phyloP scores from a whole-genome alignment of 1,284 basidiomycete species.

The Cutaneotrichosporon sp. region DNA sequence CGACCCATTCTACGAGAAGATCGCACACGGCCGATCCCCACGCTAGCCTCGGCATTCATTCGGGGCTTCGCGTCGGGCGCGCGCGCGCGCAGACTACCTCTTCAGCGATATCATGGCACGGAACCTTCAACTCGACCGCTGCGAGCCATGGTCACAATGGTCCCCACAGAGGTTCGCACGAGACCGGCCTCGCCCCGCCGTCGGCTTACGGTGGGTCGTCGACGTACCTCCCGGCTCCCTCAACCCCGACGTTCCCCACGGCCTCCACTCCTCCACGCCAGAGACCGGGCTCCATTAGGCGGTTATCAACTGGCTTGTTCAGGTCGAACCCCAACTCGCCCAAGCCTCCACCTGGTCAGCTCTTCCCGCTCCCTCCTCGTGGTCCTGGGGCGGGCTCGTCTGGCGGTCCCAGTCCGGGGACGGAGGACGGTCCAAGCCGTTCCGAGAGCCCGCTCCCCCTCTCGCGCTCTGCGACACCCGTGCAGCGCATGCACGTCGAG shows the following conservation, averaged over 20 bases:
- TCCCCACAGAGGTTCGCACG: background rate
- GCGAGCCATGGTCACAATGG: background rate
- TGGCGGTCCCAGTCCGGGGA: background rate
- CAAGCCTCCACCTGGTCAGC: slow-evolving; percentile 22
- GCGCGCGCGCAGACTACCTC: slow-evolving; percentile 21
- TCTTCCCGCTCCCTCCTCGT: slow-evolving; percentile 42
- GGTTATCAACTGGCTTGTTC: slow-evolving; percentile 42
- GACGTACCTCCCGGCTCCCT: slow-evolving; percentile 12
- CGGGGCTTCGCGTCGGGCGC: background rate
- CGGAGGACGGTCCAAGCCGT: slow-evolving; percentile 1
- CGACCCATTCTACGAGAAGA: slow-evolving; percentile 10
- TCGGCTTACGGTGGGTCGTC: slow-evolving; percentile 6
- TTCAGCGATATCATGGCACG: slow-evolving; percentile 17
- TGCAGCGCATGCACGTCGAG: background rate
- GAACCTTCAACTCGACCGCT: background rate
- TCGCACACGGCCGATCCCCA: slow-evolving; percentile 17
- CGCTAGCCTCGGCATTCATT: slow-evolving; percentile 1
- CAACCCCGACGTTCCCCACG: slow-evolving; percentile 18
- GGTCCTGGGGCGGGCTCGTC: background rate
- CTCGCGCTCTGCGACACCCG: background rate
- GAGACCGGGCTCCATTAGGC: slow-evolving; percentile 39
- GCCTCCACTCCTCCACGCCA: slow-evolving; percentile 42
- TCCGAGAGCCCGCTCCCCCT: slow-evolving; percentile 2
- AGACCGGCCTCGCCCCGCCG: background rate
- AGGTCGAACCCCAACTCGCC: slow-evolving; percentile 36